These are phyloP conservation scores for Aethionema arabicum DNA, from an alignment of 345 rosid species.

Conservation along the genomic window DNA sequence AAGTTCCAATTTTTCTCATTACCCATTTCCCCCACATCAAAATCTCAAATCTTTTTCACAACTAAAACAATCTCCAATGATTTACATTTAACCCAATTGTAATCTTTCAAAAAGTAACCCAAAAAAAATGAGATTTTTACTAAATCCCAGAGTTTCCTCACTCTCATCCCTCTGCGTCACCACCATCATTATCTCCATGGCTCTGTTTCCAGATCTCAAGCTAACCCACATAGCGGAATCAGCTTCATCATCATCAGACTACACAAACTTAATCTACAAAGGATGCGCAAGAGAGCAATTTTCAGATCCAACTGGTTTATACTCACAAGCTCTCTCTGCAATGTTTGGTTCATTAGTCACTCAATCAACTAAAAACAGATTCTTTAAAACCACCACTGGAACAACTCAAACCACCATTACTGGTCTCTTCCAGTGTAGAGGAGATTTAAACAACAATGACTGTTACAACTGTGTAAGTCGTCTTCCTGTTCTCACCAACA, in stretches of 20 bases:
- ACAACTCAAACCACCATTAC: constrained; percentile 64
- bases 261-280: constrained; percentile 71
- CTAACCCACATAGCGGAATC: constrained; percentile 37
- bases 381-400: constrained; percentile 82
- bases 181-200: constrained; percentile 39
- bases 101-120: neutral
- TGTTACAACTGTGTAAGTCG: constrained; percentile 92
- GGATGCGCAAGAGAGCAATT: constrained; percentile 80
- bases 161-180: constrained; percentile 32
- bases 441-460: constrained; percentile 69
- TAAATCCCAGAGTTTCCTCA: constrained; percentile 35
- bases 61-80: constrained; percentile 42
- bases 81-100: constrained; percentile 45
- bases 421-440: constrained; percentile 95
- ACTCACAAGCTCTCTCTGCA: constrained; percentile 85
- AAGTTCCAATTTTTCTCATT: constrained; percentile 23
- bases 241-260: constrained; percentile 47
- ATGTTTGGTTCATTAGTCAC: constrained; percentile 79
- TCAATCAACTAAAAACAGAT: constrained; percentile 76
- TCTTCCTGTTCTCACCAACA: constrained; percentile 70
- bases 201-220: constrained; percentile 42
- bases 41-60: constrained; percentile 31
- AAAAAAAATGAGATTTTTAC: constrained; percentile 47
- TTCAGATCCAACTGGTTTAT: constrained; percentile 78
- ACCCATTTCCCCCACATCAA: constrained; percentile 9